A percentile compares a stretch with the other conserved stretches of the same genome.
Conservation (phyloP, 2,329 filamentous ascomycete genomes). For the Chrysosporium keratinophilum region DNA sequence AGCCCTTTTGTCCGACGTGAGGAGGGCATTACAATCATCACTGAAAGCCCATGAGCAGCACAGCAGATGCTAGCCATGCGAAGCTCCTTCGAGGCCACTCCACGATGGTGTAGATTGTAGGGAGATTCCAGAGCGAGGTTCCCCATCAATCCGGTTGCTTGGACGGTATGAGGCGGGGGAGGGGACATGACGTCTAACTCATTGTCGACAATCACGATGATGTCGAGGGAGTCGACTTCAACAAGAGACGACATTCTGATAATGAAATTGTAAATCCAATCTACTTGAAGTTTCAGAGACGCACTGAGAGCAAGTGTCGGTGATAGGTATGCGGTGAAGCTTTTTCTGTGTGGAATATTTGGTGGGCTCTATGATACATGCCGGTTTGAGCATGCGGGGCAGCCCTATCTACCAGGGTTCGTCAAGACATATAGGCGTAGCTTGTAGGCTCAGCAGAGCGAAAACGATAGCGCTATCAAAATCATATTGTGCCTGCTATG, state of each 20-base stretch:
- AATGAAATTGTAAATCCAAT: not conserved
- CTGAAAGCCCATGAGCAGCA: slow-evolving; percentile 45
- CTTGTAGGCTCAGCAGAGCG: too few species aligned
- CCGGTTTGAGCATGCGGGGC: too few species aligned
- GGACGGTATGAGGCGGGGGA: slow-evolving; percentile 35
- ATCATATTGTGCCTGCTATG: too few species aligned
- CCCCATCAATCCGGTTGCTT: slow-evolving; percentile 36
- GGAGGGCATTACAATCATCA: slow-evolving; percentile 37
- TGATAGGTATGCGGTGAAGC: too few species aligned
- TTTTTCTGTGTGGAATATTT: too few species aligned
- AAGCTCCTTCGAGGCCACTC: slow-evolving; percentile 37
- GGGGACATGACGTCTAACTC: slow-evolving; percentile 46
- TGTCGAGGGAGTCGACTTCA: slow-evolving; percentile 41
- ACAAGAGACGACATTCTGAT: slow-evolving; percentile 19
- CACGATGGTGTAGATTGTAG: slow-evolving; percentile 29
- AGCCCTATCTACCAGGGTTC: too few species aligned
- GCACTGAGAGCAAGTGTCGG: not conserved
- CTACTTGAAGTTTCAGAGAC: too few species aligned
- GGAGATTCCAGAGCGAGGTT: slow-evolving; percentile 33
- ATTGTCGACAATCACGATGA: slow-evolving; percentile 45
- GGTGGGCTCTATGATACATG: too few species aligned
- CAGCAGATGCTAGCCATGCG: slow-evolving; percentile 44
- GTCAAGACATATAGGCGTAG: too few species aligned
- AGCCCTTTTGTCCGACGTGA: not conserved
- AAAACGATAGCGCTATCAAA: too few species aligned